phyloP scores from a whole-genome alignment of 257 asterid genomes.

The Fraxinus pennsylvanica region DNA sequence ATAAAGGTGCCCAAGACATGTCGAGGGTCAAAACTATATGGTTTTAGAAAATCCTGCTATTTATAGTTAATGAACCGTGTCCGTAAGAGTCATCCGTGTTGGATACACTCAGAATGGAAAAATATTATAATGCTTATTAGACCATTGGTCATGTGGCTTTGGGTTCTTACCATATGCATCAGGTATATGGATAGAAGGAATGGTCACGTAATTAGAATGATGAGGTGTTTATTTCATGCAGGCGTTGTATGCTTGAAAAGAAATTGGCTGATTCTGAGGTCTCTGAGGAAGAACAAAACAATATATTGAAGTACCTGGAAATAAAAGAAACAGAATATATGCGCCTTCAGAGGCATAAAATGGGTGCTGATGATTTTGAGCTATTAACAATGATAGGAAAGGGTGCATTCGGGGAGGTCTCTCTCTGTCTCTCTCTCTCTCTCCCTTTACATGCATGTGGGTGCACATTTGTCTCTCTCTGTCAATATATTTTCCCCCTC shows the following conservation, averaged over 20 bases:
- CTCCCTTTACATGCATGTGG: background rate
- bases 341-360: slow-evolving; percentile 98
- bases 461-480: background rate
- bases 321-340: slow-evolving; percentile 90
- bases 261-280: slow-evolving; percentile 93
- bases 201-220: background rate
- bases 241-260: slow-evolving; percentile 81
- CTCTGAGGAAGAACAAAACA: slow-evolving; percentile 84
- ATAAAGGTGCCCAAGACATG: background rate
- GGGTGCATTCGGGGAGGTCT: slow-evolving; percentile 98
- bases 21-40: background rate
- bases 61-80: background rate
- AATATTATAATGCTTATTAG: background rate
- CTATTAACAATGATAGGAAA: slow-evolving; percentile 94
- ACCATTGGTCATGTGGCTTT: background rate
- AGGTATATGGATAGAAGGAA: background rate
- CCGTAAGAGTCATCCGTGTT: background rate
- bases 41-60: background rate
- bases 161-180: background rate
- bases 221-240: slow-evolving; percentile 30
- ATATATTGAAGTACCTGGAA: slow-evolving; percentile 76
- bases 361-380: slow-evolving; percentile 98
- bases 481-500: background rate
- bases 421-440: slow-evolving; percentile 25
- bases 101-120: background rate